phyloP scores from a whole-genome alignment of 108 stramenopile genomes.

The Epipyxis sp. region DNA sequence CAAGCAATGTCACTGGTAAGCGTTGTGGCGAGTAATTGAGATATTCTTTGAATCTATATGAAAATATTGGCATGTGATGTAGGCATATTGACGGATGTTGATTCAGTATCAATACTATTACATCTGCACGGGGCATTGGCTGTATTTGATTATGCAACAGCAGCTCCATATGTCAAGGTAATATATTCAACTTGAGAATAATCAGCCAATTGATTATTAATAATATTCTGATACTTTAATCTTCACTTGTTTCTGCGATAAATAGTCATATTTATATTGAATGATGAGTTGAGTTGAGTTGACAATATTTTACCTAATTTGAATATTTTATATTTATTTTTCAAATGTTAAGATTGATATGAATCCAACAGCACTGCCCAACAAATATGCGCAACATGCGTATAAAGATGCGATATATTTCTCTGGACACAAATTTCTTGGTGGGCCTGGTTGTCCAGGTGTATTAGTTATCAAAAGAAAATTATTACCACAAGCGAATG shows the following conservation, averaged over 20 bases:
- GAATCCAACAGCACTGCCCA: not conserved
- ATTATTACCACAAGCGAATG: constrained; percentile 67
- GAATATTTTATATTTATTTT: too few relatives aligned
- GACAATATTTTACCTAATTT: not conserved
- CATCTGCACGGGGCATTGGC: constrained; percentile 81
- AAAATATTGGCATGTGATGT: too few relatives aligned
- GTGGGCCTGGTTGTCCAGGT: constrained; percentile 75
- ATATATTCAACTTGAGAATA: too few relatives aligned
- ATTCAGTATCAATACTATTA: constrained; percentile 67
- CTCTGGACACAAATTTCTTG: constrained; percentile 63
- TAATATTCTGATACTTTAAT: too few relatives aligned
- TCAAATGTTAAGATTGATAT: constrained; percentile 29
- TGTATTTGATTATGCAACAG: constrained; percentile 93
- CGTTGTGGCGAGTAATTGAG: too few relatives aligned
- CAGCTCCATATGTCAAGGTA: constrained; percentile 83
- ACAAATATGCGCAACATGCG: not conserved
- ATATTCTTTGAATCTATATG: too few relatives aligned
- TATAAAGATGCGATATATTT: constrained; percentile 57
- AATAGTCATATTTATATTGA: not conserved
- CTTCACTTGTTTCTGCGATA: too few relatives aligned
- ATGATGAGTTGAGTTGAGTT: not conserved
- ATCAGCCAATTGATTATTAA: too few relatives aligned
- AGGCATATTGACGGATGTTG: constrained; percentile 70
- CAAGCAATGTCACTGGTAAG: constrained; percentile 90
- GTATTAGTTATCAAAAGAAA: constrained; percentile 79